Conservation (phyloP, 148 eudicot genomes). For the Persicaria tinctoria region DNA sequence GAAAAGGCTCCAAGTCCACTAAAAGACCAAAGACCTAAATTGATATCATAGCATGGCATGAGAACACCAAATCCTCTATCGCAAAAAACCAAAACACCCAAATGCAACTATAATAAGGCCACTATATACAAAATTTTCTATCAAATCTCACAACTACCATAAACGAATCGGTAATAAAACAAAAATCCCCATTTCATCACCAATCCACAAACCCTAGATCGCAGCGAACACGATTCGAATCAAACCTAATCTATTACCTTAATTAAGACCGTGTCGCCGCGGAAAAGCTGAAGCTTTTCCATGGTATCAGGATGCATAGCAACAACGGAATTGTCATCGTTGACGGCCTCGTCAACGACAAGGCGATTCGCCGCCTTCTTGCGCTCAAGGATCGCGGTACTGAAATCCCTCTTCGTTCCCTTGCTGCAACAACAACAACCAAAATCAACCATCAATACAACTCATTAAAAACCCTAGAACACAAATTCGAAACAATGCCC, state of each 20-base stretch:
- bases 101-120: background rate
- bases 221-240: background rate
- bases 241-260: slow-evolving; percentile 34
- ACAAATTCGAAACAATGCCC: slow-evolving; percentile 3
- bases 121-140: background rate
- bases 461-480: background rate
- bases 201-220: background rate
- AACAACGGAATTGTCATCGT: slow-evolving; percentile 82
- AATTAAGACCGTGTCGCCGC: slow-evolving; percentile 71
- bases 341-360: slow-evolving; percentile 72
- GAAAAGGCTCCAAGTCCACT: too few relatives aligned
- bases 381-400: slow-evolving; percentile 77
- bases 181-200: background rate
- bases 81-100: background rate
- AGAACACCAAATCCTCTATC: background rate
- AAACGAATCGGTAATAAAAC: background rate
- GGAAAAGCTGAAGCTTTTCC: slow-evolving; percentile 87
- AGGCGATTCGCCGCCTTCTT: slow-evolving; percentile 74
- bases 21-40: too few relatives aligned
- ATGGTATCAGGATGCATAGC: slow-evolving; percentile 72
- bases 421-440: slow-evolving; percentile 32
- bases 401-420: slow-evolving; percentile 66
- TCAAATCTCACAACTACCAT: background rate
- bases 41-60: background rate
- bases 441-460: background rate